Base-by-base conservation (phyloP, 768 basidiomycete species). In the Lepiota venenata region DNA sequence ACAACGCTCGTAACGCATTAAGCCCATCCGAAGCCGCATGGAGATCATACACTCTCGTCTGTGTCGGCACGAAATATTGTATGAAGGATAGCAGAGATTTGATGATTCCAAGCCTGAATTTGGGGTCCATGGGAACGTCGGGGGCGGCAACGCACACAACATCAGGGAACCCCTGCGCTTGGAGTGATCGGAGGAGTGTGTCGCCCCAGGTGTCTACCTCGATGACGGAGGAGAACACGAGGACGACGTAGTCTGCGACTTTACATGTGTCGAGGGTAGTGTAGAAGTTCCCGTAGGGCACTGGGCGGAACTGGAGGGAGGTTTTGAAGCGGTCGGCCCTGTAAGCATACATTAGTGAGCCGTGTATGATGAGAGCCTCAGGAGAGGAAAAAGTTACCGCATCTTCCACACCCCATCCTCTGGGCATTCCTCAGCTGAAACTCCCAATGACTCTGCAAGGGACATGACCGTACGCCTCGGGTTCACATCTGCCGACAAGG, bases 41-140 rank as follows among this genome's bases (percentile, higher is more conserved):
- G 43, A 93, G 69, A 69, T 94, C 92, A 63, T 85, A 89, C 0
- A 98, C 77, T 32, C 86, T 79, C 7, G 78, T 72, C 62, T 94
- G 88, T 20, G 80, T 76, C 2, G 96, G 96, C 56, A 91, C 90
- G 69, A 98, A 99, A 71, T 98, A 98, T 59, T 87, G 87, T 54
- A 95, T 85, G 75, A 98, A 99, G 9, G 94, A 97, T 8, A 96
- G 79, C 4, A 98, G 77, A 1, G 93, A 97, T 71, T 92, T 94
- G 52, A 92, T 71, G 44, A 93, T 79, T 15, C 81, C 82, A 1
- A 82, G 63, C 27, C 82, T 83, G 29, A 81, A 71, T 70, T 93
- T 93, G 4, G 71, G 60, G 53, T 87, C 87, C 39, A 82, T 67
- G 2, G 73, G 62, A 11, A 71, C 56, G 52, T 80, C 74, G 5